Base-by-base conservation (phyloP, 768 basidiomycete species). In the Trametes villosa region DNA sequence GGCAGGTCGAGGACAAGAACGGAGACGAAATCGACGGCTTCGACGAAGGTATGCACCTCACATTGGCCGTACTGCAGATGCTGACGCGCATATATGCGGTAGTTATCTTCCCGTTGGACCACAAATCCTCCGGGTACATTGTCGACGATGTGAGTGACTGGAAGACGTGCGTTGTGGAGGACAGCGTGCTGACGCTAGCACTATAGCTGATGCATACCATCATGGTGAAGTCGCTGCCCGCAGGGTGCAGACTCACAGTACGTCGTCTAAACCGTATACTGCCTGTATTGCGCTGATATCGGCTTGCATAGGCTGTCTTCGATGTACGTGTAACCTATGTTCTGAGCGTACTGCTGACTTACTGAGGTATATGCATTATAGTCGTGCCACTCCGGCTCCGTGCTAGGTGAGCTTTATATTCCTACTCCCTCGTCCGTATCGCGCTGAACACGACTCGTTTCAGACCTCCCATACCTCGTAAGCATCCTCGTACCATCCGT, bases 371-470 rank as follows among this genome's bases (percentile, higher is more conserved):
- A 17, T 8, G 44, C 11, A 8, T 1, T 24, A 3, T 57, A 92
- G 89, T 91, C 86, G 18, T 94, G 92, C 69, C 94, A 96, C 72
- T 95, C 92, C n/a, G 94, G 91, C 9, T 89, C 94, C 6, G 89
- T 86, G 3, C 81, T 96, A 20, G 94, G 88, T 89, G 71, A 31
- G 81, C 67, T 24, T 52, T 18, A 46, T 30, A 15, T 9, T n/a
- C 22, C n/a, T 33, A 24, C 4, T 8, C 1, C 31, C 8, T 34
- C 9, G 22, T 4, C 12, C 33, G 6, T 41, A 60, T 4, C 15
- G 8, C 36, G 13, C 64, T 22, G n/a, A 51, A 42, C 31, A 17
- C 18, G 11, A 34, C 30, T 22, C 55, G n/a, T 50, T 48, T 17
- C 63, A 88, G 87, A 91, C 71, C 78, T 90, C 27, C 87, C 86